These are phyloP conservation scores for Stemphylium vesicarium DNA, from an alignment of 2,329 filamentous ascomycete genomes.

Conservation along the genomic window DNA sequence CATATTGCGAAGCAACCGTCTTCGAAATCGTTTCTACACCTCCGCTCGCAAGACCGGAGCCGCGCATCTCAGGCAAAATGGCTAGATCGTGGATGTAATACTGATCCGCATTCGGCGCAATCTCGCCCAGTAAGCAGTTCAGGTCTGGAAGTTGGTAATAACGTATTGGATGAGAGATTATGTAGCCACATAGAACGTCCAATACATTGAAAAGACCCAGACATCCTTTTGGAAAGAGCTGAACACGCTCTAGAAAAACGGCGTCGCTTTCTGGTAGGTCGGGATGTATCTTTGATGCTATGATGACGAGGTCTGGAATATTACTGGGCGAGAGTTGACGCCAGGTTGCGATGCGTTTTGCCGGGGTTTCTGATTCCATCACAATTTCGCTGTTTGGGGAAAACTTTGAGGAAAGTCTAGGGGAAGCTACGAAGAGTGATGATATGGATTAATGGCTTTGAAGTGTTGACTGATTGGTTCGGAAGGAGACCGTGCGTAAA, in stretches of 20 bases:
- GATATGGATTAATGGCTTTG: too few relatives aligned
- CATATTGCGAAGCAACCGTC: slow-evolving; percentile 7
- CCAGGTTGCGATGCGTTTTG: slow-evolving; percentile 2
- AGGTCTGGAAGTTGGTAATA: slow-evolving; percentile 17
- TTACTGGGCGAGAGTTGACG: slow-evolving; percentile 8
- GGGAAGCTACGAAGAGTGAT: too few relatives aligned
- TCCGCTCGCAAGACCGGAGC: slow-evolving; percentile 10
- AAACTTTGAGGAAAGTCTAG: too few relatives aligned
- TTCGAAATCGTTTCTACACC: slow-evolving; percentile 5
- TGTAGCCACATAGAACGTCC: slow-evolving; percentile 17
- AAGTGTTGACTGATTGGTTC: too few relatives aligned
- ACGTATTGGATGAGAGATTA: slow-evolving; percentile 25
- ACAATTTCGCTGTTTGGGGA: not conserved
- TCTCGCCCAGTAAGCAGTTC: slow-evolving; percentile 12
- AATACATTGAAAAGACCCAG: slow-evolving; percentile 14
- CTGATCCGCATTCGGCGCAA: slow-evolving; percentile 16
- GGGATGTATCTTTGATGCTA: slow-evolving; percentile 20
- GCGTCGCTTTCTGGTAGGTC: slow-evolving; percentile 21
- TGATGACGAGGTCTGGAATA: slow-evolving; percentile 6
- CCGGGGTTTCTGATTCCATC: not conserved
- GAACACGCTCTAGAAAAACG: slow-evolving; percentile 24
- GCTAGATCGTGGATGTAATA: slow-evolving; percentile 31
- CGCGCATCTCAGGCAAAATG: slow-evolving; percentile 17
- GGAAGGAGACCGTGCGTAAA: too few relatives aligned
- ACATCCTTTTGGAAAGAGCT: slow-evolving; percentile 23